A percentile compares a stretch with the other conserved stretches of the same genome.
phyloP scores from a whole-genome alignment of 495 filamentous ascomycete species.

The Astrothelium subdiscretum region DNA sequence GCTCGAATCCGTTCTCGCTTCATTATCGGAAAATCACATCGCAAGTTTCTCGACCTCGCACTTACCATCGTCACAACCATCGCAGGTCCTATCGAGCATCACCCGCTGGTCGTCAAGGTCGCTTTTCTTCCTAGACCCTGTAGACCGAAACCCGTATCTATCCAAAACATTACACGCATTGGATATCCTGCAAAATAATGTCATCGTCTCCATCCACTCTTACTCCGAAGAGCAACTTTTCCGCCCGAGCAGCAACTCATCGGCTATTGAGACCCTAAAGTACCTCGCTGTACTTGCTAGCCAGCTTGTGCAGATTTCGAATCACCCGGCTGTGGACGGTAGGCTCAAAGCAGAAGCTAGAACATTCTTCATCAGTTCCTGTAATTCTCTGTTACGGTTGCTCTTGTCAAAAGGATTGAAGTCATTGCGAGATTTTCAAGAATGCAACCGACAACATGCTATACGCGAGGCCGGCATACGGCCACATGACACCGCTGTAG shows the following conservation, averaged over 20 bases:
- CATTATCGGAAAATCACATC: not conserved
- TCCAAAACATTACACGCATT: not conserved
- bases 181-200: not conserved
- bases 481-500: slow-evolving; percentile 41
- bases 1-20: not conserved
- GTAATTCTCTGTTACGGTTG: not conserved
- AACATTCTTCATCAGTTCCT: not conserved
- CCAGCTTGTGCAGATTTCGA: slow-evolving; percentile 14
- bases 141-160: slow-evolving; percentile 24
- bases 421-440: slow-evolving; percentile 47
- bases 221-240: not conserved
- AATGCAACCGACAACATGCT: slow-evolving; percentile 42
- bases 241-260: not conserved
- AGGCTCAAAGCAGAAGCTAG: not conserved
- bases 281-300: slow-evolving; percentile 15
- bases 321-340: slow-evolving; percentile 13
- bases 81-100: slow-evolving; percentile 25
- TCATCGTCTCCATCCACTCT: not conserved
- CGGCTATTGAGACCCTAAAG: not conserved
- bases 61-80: not conserved
- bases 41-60: slow-evolving; percentile 1
- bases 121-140: slow-evolving; percentile 42
- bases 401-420: slow-evolving; percentile 7
- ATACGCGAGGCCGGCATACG: slow-evolving; percentile 56
- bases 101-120: slow-evolving; percentile 38